Conservation (phyloP, 164 flowering plant species). For the Nymphaea colorata region DNA sequence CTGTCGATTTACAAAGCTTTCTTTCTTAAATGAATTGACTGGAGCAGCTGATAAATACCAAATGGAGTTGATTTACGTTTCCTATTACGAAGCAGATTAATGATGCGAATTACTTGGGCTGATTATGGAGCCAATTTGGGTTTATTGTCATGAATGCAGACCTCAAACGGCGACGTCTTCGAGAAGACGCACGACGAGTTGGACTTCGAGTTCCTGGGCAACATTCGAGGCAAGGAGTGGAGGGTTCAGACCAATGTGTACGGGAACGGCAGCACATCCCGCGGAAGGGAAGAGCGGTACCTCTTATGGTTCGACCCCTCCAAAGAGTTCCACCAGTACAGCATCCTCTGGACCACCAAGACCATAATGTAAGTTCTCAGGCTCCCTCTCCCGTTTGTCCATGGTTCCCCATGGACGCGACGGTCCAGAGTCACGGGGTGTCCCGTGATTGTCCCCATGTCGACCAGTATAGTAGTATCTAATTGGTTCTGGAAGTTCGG, state of each 20-base stretch:
- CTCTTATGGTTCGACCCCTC: constrained; percentile 81
- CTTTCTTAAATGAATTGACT: no score
- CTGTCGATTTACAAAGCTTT: no score
- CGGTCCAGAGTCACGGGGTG: no score
- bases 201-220: constrained; percentile 87
- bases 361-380: constrained; percentile 51
- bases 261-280: constrained; percentile 74
- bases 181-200: constrained; percentile 84
- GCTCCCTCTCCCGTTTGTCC: background rate
- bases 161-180: constrained; percentile 70
- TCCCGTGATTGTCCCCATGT: no score
- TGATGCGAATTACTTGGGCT: no score
- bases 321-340: constrained; percentile 60
- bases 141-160: constrained; percentile 21
- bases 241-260: constrained; percentile 83
- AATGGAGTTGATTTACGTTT: no score
- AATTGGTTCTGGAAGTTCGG: no score
- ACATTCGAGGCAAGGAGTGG: constrained; percentile 63
- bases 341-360: constrained; percentile 75
- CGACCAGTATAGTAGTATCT: no score
- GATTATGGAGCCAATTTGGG: background rate
- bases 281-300: constrained; percentile 93
- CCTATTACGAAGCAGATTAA: no score
- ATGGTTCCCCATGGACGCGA: background rate
- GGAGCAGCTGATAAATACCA: no score